phyloP scores from a whole-genome alignment of 2,329 filamentous ascomycete species.

The Alternaria angustiovoidea region DNA sequence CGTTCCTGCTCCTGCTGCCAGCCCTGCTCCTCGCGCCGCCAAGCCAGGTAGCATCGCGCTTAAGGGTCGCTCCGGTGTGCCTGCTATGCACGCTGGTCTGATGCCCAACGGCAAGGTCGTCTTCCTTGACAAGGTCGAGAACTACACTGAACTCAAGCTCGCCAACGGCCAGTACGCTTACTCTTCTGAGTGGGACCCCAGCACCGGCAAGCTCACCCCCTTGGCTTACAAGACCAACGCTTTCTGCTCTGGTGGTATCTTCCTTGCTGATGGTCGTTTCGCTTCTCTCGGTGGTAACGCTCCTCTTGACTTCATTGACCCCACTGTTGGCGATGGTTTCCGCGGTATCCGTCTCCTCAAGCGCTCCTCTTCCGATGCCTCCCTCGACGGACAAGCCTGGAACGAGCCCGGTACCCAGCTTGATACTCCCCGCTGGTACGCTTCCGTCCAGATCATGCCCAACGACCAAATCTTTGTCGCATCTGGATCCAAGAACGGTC shows the following conservation, averaged over 20 bases:
- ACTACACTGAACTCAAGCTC: constrained; percentile 66
- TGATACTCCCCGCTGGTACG: constrained; percentile 66
- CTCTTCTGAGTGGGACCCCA: constrained; percentile 66
- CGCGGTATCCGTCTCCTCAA: constrained; percentile 64
- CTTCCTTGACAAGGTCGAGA: constrained; percentile 70
- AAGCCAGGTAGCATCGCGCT: constrained; percentile 59
- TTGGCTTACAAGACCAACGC: constrained; percentile 66
- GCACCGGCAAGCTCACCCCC: constrained; percentile 56
- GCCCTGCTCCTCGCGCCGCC: constrained; percentile 56
- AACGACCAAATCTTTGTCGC: constrained; percentile 67
- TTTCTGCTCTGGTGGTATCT: constrained; percentile 68
- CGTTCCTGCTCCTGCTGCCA: constrained; percentile 52
- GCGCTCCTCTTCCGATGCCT: constrained; percentile 55
- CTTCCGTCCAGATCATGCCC: constrained; percentile 65
- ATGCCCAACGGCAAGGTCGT: constrained; percentile 66
- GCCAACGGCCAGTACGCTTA: constrained; percentile 65
- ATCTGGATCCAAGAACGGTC: constrained; percentile 66
- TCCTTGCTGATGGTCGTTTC: constrained; percentile 65
- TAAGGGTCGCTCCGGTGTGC: constrained; percentile 66
- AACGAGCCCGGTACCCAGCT: constrained; percentile 64
- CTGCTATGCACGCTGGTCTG: constrained; percentile 68
- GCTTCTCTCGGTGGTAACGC: constrained; percentile 66
- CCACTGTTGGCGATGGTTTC: constrained; percentile 67
- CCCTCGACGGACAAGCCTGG: constrained; percentile 62
- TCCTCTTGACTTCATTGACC: constrained; percentile 63